A percentile compares a stretch with the other conserved stretches of the same genome.
Evolutionary conservation across 805 yeast species (phyloP).

Genomic region (Sporopachydermia lactativora): DNA sequence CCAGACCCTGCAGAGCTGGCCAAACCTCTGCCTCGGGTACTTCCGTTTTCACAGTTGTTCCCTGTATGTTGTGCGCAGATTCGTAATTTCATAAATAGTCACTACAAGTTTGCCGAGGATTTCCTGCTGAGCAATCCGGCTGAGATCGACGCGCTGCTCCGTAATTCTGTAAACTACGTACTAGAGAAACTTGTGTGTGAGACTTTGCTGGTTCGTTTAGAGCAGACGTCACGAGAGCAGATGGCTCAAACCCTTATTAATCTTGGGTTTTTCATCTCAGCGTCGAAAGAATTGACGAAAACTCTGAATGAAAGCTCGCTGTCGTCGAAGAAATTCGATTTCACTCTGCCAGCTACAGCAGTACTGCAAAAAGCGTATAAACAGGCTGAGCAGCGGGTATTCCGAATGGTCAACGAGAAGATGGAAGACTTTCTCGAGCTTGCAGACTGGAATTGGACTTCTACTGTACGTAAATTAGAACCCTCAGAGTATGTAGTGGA

Average conservation of each 20-base stretch:
- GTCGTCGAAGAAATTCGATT: constrained; percentile 22
- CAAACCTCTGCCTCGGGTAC: constrained; percentile 38
- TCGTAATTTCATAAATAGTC: constrained; percentile 46
- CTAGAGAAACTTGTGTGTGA: constrained; percentile 52
- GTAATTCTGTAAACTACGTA: constrained; percentile 51
- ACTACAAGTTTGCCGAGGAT: constrained; percentile 49
- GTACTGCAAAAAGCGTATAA: constrained; percentile 46
- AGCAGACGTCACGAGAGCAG: constrained; percentile 73
- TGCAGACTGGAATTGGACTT: constrained; percentile 77
- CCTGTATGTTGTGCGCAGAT: constrained; percentile 75
- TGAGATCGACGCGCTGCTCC: constrained; percentile 43
- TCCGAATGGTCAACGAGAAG: constrained; percentile 68
- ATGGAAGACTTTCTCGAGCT: constrained; percentile 70
- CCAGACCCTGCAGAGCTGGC: constrained; percentile 30
- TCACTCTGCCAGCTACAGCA: constrained; percentile 36
- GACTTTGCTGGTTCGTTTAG: constrained; percentile 44
- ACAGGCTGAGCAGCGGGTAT: constrained; percentile 66
- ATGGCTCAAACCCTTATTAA: constrained; percentile 81
- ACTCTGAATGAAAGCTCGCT: constrained; percentile 23
- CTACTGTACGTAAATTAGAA: constrained; percentile 33
- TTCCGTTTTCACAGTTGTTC: constrained; percentile 83
- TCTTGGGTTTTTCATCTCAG: constrained; percentile 70
- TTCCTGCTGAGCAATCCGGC: constrained; percentile 49
- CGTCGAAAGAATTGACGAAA: constrained; percentile 48
- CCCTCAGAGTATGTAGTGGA: constrained; percentile 71